Percentiles rank a stretch among this genome's conserved stretches.
phyloP scores from a whole-genome alignment of 257 asterid species.

The Nicotiana otophora region DNA sequence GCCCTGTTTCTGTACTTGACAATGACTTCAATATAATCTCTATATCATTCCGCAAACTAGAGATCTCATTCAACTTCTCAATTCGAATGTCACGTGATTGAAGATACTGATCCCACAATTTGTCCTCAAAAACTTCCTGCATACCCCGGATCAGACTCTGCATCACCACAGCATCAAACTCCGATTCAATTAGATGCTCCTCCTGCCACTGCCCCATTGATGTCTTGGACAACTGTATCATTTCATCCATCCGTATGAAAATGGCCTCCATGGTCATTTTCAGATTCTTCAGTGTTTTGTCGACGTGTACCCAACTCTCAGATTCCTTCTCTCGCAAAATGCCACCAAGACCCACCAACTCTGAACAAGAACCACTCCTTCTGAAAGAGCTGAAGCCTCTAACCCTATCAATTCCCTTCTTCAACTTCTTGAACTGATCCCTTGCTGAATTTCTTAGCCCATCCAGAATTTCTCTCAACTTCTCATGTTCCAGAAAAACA shows the following conservation, averaged over 20 bases:
- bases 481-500: constrained; percentile 31
- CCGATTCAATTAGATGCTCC: constrained; percentile 31
- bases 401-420: constrained; percentile 34
- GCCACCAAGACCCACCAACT: constrained; percentile 54
- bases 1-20: constrained; percentile 42
- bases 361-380: constrained; percentile 48
- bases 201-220: constrained; percentile 36
- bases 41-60: constrained; percentile 45
- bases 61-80: constrained; percentile 56
- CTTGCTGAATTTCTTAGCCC: constrained; percentile 30
- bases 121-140: constrained; percentile 42
- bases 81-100: constrained; percentile 33
- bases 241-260: constrained; percentile 31
- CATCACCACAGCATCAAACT: constrained; percentile 52
- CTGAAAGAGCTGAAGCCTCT: constrained; percentile 35
- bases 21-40: constrained; percentile 57
- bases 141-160: constrained; percentile 36
- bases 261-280: constrained; percentile 35
- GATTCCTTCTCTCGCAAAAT: constrained; percentile 41
- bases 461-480: constrained; percentile 37
- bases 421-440: constrained; percentile 51
- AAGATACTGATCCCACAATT: constrained; percentile 35
- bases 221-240: constrained; percentile 30
- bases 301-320: constrained; percentile 35
- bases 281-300: constrained; percentile 38